Base-by-base conservation (phyloP, 305 asterid species). In the Ilex paraguariensis region DNA sequence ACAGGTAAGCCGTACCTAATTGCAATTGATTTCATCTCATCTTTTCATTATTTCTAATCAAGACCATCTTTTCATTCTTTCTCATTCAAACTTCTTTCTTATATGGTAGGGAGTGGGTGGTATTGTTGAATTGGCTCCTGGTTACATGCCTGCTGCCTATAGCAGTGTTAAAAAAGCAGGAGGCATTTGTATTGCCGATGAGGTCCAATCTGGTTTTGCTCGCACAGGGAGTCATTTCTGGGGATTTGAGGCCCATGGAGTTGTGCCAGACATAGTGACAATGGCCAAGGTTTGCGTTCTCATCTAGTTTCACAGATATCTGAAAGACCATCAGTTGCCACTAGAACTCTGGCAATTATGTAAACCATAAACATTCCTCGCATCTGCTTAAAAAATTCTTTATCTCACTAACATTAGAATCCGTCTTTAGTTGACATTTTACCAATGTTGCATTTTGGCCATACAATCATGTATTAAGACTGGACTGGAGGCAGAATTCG, bases 31-130 rank as follows among this genome's bases (percentile, higher is more conserved):
- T 57, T 21, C 44, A 6, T 45, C 16, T 3, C 7, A 15, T 13
- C 10, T 32, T 51, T 32, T 15, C 28, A 30, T 4, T 36, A 62
- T 21, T 21, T 21, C 28, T 21, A 21, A 21, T 10, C 10, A 13
- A 5, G 4, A 28, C 14, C 9, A 3, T 32, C 12, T 52, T 51
- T 51, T 31, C 28, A 4, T 10, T 59, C 30, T 16, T 56, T 3
- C 64, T 61, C 46, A 17, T 48, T 52, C 12, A 64, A 40, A 21
- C 30, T 52, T 17, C 44, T 56, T 60, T 75, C 56, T 72, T 46
- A 15, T 56, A 30, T 54, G 65, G 15, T 57, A 92, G 98, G 97
- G 98, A 64, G 98, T 89, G 52, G 98, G 98, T 69, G 98, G 98
- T 39, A 77, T 92, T 32, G 69, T 87, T 82, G 98, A 92, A 81